Conservation (phyloP, 495 filamentous ascomycete species). For the Daldinia grandis region DNA sequence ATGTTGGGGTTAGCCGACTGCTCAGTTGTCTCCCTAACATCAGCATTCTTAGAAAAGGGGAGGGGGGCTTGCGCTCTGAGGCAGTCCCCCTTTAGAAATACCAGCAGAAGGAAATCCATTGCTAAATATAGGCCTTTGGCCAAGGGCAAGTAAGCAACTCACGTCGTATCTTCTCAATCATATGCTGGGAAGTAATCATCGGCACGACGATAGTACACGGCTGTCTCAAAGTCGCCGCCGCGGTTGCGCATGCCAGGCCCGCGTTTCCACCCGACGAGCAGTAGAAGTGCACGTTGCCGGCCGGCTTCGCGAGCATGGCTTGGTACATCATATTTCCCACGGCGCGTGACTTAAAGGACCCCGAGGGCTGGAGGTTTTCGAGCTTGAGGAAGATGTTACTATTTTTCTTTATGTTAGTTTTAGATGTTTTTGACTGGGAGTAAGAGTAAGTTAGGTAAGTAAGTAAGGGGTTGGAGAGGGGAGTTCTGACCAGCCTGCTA, state of each 20-base stretch:
- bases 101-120: too few relatives aligned
- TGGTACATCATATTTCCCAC: conserved; percentile 81
- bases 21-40: too few relatives aligned
- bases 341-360: conserved; percentile 94
- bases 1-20: neutral
- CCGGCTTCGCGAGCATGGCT: conserved; percentile 49
- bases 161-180: conserved; percentile 73
- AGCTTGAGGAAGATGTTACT: conserved; percentile 90
- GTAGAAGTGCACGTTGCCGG: conserved; percentile 76
- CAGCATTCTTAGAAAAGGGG: neutral
- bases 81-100: neutral
- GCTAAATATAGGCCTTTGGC: too few relatives aligned
- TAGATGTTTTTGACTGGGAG: too few relatives aligned
- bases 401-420: conserved; percentile 21
- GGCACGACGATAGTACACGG: conserved; percentile 87
- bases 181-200: conserved; percentile 67
- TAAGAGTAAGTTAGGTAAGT: neutral
- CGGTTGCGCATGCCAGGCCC: conserved; percentile 87
- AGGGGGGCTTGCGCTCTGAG: neutral
- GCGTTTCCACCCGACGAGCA: conserved; percentile 90
- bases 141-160: neutral
- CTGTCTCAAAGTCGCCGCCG: conserved; percentile 71
- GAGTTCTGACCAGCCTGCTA: conserved; percentile 71
- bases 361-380: conserved; percentile 90
- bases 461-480: neutral